These are phyloP conservation scores for Persicaria tinctoria DNA, from an alignment of 148 eudicot genomes.

Conservation along the genomic window DNA sequence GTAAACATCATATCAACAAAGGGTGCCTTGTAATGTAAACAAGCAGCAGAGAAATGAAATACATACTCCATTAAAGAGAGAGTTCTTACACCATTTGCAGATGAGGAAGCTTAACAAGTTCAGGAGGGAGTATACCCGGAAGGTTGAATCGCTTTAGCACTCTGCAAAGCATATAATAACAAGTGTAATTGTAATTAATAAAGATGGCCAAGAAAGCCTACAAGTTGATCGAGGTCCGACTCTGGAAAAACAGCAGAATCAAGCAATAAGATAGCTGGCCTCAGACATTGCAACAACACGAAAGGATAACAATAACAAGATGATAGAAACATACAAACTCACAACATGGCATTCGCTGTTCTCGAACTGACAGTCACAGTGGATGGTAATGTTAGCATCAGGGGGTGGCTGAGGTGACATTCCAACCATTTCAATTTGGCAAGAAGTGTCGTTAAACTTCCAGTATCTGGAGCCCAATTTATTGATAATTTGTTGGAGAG, in stretches of 20 bases:
- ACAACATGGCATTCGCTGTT: slow-evolving; percentile 56
- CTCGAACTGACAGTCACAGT: slow-evolving; percentile 41
- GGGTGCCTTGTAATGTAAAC: background rate
- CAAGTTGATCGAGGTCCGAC: background rate
- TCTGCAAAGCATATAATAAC: slow-evolving; percentile 27
- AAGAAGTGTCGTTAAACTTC: slow-evolving; percentile 40
- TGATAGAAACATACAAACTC: slow-evolving; percentile 35
- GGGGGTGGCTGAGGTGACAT: slow-evolving; percentile 23
- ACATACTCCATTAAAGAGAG: background rate
- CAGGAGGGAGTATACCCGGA: slow-evolving; percentile 57
- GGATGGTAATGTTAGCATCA: slow-evolving; percentile 26
- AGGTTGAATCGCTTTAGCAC: slow-evolving; percentile 53
- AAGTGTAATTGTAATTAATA: background rate
- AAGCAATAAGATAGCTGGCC: background rate
- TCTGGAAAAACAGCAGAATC: no score
- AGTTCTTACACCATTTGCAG: slow-evolving; percentile 41
- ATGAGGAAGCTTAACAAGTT: slow-evolving; percentile 55
- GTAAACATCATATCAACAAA: background rate
- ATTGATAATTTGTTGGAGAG: slow-evolving; percentile 38
- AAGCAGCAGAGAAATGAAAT: background rate
- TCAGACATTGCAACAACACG: background rate
- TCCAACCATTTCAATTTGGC: slow-evolving; percentile 38
- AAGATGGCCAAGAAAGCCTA: background rate
- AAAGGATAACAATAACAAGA: background rate
- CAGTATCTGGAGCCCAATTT: slow-evolving; percentile 54